Conservation (phyloP, 768 basidiomycete species). For the Rhizopogon roseolus region DNA sequence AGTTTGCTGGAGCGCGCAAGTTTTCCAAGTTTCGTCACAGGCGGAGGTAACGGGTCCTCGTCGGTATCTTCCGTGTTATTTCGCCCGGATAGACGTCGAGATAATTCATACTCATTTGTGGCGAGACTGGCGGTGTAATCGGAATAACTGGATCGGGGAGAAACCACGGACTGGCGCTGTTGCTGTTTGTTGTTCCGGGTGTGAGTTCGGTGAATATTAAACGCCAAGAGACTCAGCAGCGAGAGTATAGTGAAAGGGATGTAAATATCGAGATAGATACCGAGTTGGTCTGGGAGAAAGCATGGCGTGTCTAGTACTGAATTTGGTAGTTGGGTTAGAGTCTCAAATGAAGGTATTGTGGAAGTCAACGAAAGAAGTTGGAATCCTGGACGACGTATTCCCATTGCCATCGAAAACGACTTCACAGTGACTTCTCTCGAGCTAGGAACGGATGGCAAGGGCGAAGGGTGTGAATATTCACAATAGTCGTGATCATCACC, state of each 20-base stretch:
- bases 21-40: conserved; percentile 12
- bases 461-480: conserved; percentile 54
- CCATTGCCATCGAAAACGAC: conserved; percentile 87
- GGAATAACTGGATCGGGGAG: neutral
- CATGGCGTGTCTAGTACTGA: conserved; percentile 55
- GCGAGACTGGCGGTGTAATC: neutral
- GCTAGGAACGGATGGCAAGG: conserved; percentile 8
- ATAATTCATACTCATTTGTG: conserved; percentile 2
- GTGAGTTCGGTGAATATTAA: conserved; percentile 16
- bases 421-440: conserved; percentile 79
- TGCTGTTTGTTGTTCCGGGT: conserved; percentile 6
- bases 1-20: neutral
- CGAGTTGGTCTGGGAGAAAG: conserved; percentile 78
- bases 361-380: conserved; percentile 76
- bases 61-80: conserved; percentile 6
- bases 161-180: neutral
- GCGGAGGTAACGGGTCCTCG: conserved; percentile 3
- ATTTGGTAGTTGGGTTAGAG: conserved; percentile 26
- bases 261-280: conserved; percentile 72
- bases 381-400: conserved; percentile 79
- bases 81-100: conserved; percentile 1
- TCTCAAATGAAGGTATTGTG: conserved; percentile 23
- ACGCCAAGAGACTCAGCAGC: conserved; percentile 38
- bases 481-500: conserved; percentile 98
- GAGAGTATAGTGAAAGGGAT: conserved; percentile 63